phyloP scores from a whole-genome alignment of 192 early-diverging fungal genomes.

The Chytriomyces hyalinus region DNA sequence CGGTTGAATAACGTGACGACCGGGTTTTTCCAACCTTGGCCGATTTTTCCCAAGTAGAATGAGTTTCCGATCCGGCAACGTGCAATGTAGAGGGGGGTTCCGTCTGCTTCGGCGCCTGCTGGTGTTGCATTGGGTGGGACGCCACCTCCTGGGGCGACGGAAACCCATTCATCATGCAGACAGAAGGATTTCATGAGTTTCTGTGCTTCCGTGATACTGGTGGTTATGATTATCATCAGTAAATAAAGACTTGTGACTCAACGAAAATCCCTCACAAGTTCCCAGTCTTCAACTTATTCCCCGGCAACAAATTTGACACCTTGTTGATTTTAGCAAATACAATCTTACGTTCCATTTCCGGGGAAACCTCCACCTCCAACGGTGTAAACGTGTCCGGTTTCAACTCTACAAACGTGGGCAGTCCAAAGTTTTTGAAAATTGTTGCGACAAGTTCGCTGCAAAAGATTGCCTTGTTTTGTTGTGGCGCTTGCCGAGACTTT shows the following conservation, averaged over 20 bases:
- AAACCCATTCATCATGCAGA: neutral
- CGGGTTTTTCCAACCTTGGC: neutral
- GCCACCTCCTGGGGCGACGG: neutral
- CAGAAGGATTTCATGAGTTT: neutral
- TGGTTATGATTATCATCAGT: neutral
- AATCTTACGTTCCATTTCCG: conserved; percentile 3
- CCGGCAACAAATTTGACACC: neutral
- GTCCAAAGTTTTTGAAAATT: conserved; percentile 23
- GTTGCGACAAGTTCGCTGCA: conserved; percentile 42
- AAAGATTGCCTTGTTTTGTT: conserved; percentile 31
- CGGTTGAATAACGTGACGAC: conserved; percentile 3
- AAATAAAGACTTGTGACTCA: neutral
- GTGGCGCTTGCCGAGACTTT: neutral
- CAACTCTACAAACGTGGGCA: conserved; percentile 30
- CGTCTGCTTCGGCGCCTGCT: conserved; percentile 8
- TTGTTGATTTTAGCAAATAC: conserved; percentile 22
- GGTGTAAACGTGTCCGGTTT: conserved; percentile 23
- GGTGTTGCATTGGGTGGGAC: conserved; percentile 1
- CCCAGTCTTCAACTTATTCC: neutral
- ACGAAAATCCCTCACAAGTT: neutral
- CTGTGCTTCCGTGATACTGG: neutral
- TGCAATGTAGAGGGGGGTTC: conserved; percentile 8
- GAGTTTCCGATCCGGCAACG: conserved; percentile 10
- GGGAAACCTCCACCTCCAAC: conserved; percentile 25
- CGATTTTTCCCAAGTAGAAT: conserved; percentile 3